Evolutionary conservation across 2,329 filamentous ascomycete genomes (phyloP), one percentile per base, ranked within the genome.

Genomic region (Nannizziopsis arthrosporioides): DNA sequence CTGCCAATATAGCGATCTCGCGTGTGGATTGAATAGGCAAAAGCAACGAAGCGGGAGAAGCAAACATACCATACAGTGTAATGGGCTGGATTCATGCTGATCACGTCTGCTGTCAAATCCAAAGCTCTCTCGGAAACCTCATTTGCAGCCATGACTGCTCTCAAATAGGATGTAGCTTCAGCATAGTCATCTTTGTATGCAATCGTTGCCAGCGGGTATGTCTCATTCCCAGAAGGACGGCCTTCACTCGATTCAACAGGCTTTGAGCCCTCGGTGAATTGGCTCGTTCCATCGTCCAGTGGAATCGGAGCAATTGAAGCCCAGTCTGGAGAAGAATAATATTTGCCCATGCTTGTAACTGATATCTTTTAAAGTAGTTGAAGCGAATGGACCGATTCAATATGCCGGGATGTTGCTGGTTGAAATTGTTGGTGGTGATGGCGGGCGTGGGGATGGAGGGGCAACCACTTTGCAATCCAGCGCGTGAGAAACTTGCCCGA

Each of bases 21-120:
- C 22, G 22, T n/a, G 22, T 7, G 22, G 22, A 27, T 27, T 7
- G 22, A 15, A 10, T n/a, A 27, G 19, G 31, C 14, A 18, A 11
- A n/a, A 40, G 44, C n/a, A 27, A 42, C 15, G 5, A n/a, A 46
- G 15, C 15, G 5, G 11, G 42, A 44, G 15, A 43, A 37, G n/a
- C 12, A 27, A 10, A 49, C 68, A 53, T 61, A 78, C 92, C 92
- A 98, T 53, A 96, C 90, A 12, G 92, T 98, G 70, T 98, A 98
- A 71, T 98, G 92, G 0, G 92, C 89, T 12, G 92, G 85, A 66
- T 98, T 98, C 76, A 95, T 81, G 51, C 74, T 73, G 62, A 98
- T 96, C 61, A 98, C 81, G 66, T 90, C 81, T 62, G 88, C 83
- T 3, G 92, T 98, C 53, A 98, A 77, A 30, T 73, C 76, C 38